Base-by-base conservation (phyloP, 371 early-diverging fungal genomes). In the Mucor irregularis region DNA sequence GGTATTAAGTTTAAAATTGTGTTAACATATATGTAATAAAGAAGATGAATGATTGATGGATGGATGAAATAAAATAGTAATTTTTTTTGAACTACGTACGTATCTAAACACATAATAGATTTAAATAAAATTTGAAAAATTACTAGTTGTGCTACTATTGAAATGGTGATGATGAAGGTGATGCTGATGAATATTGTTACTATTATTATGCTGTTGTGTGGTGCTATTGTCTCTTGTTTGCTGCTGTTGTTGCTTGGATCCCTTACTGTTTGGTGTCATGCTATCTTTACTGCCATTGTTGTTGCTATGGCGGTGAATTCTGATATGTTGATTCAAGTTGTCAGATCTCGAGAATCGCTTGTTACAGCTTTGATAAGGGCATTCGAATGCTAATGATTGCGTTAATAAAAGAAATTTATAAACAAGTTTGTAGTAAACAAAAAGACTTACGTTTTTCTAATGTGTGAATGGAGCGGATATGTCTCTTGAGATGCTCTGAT, bases 311-410 rank as follows among this genome's bases (percentile, higher is more conserved):
- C 80, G 78, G 49, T 84, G 85, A 40, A 81, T 84, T 17, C 82
- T 74, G 31, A 85, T 80, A 59, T 89, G 91, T 59, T 88, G 86
- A 45, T 86, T 84, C 42, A 94, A 59, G 62, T 92, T 92, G 63
- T 93, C 94, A 19, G 87, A 85, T 59, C 96, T 80, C 5, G 91
- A 86, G 69, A 96, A 96, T 0, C 82, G 68, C 62, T 91, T 90
- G 29, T 71, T 76, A 64, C 97, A 96, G 54, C 84, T 89, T 48
- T 79, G 81, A 49, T 80, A 80, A 17, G 82, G 83, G 54, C 87
- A 87, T 56, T 71, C 75, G 59, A 85, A 87, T 9, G 87, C 85
- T 83, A 61, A 25, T 5, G 14, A 10, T n/a, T n/a, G n/a, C n/a
- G 21, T 16, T 0, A 17, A 5, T 25, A 29, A 17, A 8, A 11